Evolutionary conservation across 306 rosid species (phyloP).

Genomic region (cucumber (Cucumis sativus)): Cucumber_9930_V3 NC_026660.2:15498001-15498500

Average conservation of each 20-base stretch:
- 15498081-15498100: no score
- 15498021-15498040: no score
- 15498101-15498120: no score
- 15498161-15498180: no score
- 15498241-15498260: slow-evolving; percentile 64
- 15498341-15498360: neutral
- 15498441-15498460: slow-evolving; percentile 73
- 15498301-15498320: neutral
- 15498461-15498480: slow-evolving; percentile 50
- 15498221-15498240: no score
- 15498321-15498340: neutral
- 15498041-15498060: no score
- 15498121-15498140: no score
- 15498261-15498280: slow-evolving; percentile 88
- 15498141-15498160: no score
- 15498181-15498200: no score
- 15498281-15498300: slow-evolving; percentile 22
- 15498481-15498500: slow-evolving; percentile 74
- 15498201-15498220: no score
- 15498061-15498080: no score
- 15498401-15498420: slow-evolving; percentile 50
- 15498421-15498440: slow-evolving; percentile 91
- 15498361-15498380: neutral
- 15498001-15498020: no score
- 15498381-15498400: slow-evolving; percentile 19